Percentiles rank a stretch among this genome's conserved stretches.
Evolutionary conservation across 2,329 filamentous ascomycete species (phyloP).

Genomic region (Helminthosporium solani): DNA sequence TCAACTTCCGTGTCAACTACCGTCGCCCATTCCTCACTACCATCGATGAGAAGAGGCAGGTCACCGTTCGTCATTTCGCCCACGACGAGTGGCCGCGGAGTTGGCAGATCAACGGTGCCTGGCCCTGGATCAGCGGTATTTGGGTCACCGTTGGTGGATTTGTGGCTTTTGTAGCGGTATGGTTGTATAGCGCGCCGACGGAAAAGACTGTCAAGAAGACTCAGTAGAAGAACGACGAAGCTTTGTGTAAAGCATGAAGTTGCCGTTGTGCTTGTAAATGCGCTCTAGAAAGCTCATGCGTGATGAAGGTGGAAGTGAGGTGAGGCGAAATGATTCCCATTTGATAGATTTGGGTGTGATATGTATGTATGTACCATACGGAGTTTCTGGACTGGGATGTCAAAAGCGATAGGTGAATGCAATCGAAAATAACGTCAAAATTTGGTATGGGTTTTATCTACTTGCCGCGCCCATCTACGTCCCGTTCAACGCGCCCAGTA

Average conservation of each 20-base stretch:
- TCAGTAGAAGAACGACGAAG: constrained; percentile 35
- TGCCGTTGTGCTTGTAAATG: not conserved
- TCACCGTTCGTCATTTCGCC: constrained; percentile 93
- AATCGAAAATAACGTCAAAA: not conserved
- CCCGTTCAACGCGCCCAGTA: no score
- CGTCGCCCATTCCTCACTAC: constrained; percentile 89
- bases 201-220: constrained; percentile 54
- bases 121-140: constrained; percentile 92
- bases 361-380: constrained; percentile 1
- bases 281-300: not conserved
- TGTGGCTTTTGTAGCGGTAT: constrained; percentile 79
- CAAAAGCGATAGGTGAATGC: constrained; percentile 1
- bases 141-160: constrained; percentile 81
- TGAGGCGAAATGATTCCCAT: not conserved
- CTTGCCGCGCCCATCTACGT: no score
- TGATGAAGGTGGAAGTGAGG: not conserved
- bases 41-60: constrained; percentile 90
- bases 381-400: not conserved
- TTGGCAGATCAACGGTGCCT: constrained; percentile 84
- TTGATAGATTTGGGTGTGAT: not conserved
- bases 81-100: constrained; percentile 96
- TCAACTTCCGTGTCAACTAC: constrained; percentile 97
- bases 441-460: no score
- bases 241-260: not conserved
- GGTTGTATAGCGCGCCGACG: constrained; percentile 74